phyloP scores from a whole-genome alignment of 2,329 filamentous ascomycete genomes.

The Sarocladiaceae sp. region DNA sequence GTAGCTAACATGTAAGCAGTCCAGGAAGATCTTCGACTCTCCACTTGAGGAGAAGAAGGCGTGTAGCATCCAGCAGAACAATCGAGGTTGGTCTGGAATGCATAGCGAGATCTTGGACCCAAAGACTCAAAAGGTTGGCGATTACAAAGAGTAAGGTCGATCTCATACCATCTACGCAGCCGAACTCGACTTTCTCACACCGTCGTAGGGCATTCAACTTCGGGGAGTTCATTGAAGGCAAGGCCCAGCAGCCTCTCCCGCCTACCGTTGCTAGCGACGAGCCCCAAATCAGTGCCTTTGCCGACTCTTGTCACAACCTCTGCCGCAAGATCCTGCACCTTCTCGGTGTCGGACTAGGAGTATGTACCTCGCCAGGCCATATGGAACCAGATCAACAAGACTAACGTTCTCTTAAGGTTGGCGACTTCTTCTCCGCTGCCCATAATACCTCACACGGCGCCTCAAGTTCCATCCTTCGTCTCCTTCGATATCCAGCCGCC shows the following conservation, averaged over 20 bases:
- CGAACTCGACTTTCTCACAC: slow-evolving; percentile 9
- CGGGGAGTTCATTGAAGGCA: slow-evolving; percentile 63
- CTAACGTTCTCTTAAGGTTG: slow-evolving; percentile 26
- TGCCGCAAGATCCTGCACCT: slow-evolving; percentile 68
- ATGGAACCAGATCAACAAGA: too few relatives aligned
- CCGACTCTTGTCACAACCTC: slow-evolving; percentile 62
- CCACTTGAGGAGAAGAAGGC: slow-evolving; percentile 64
- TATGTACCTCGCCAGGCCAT: too few relatives aligned
- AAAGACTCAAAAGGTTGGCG: slow-evolving; percentile 69
- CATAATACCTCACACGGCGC: slow-evolving; percentile 38
- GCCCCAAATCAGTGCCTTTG: slow-evolving; percentile 58
- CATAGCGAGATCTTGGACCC: slow-evolving; percentile 85
- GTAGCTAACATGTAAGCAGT: slow-evolving; percentile 36
- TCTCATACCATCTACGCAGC: slow-evolving; percentile 1
- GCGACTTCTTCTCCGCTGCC: slow-evolving; percentile 48
- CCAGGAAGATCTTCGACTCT: slow-evolving; percentile 63
- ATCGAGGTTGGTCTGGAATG: slow-evolving; percentile 85
- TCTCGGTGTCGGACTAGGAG: slow-evolving; percentile 70
- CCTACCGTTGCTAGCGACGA: slow-evolving; percentile 53
- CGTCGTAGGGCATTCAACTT: slow-evolving; percentile 78
- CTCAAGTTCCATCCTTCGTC: slow-evolving; percentile 57
- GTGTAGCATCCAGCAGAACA: slow-evolving; percentile 72
- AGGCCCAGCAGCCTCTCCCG: slow-evolving; percentile 73
- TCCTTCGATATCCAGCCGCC: slow-evolving; percentile 65
- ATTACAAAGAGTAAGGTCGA: slow-evolving; percentile 72